Conservation (phyloP, 176 grass and related monocot species). For the Oryza brachyantha region DNA sequence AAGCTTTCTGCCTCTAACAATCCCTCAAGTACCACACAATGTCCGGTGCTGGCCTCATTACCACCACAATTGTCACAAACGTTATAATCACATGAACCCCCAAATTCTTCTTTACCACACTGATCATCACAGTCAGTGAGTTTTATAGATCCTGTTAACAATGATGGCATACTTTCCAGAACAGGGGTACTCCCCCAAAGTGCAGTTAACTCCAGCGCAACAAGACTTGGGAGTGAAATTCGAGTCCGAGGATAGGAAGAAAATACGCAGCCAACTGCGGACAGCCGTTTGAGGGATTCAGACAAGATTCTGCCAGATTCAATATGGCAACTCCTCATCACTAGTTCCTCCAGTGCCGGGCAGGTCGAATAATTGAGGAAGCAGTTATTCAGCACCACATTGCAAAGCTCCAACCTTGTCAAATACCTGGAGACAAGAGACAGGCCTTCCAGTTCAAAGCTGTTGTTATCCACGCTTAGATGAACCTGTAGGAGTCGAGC, state of each 20-base stretch:
- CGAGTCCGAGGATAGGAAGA: neutral
- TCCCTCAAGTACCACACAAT: neutral
- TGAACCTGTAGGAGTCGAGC: neutral
- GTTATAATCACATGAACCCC: neutral
- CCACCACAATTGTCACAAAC: neutral
- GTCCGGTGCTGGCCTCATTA: neutral
- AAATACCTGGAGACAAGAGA: neutral
- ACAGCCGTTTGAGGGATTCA: neutral
- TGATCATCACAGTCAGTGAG: neutral
- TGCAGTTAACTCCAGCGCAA: neutral
- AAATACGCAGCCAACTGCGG: neutral
- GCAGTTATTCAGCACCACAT: neutral
- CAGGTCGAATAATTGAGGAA: neutral
- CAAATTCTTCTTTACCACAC: neutral
- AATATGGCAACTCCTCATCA: neutral
- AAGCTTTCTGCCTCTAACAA: slow-evolving; percentile 18
- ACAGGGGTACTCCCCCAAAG: neutral
- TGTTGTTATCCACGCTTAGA: neutral
- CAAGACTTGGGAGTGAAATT: neutral
- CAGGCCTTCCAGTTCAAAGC: neutral
- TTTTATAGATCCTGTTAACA: neutral
- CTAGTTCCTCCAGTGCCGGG: neutral
- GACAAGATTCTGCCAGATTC: neutral
- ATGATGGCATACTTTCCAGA: neutral
- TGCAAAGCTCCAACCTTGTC: slow-evolving; percentile 16